Evolutionary conservation across 306 rosid genomes (phyloP), one percentile per base, ranked within the genome.

Genomic region (Vigna mungo): DNA sequence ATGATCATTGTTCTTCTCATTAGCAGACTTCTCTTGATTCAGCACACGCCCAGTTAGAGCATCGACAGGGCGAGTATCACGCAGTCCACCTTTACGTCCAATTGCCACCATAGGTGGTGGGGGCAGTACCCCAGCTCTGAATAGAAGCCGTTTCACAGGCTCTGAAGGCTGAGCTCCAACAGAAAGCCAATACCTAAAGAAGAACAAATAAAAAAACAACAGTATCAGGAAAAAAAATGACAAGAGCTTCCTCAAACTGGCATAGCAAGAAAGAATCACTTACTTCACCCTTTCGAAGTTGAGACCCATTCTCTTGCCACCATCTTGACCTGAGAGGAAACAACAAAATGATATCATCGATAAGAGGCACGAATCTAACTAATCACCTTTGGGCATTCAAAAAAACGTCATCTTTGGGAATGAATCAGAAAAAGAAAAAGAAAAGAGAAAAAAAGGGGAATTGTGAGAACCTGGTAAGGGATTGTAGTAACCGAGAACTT

Each of bases 101-200:
- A 92, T 89, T 43, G 92, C 97, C 84, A 89, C 80, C 94, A 88
- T 90, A 11, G 97, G 96, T 1, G 98, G 96, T 4, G 98, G 98
- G 2, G 96, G 96, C 46, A 94, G 78, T 60, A 92, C 0, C 62
- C 98, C 97, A 30, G 97, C 85, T 48, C 97, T 78, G 82, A 92
- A 92, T 27, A 92, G 90, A 78, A 94, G 72, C n/a, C 95, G 91
- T 83, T 92, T 91, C 63, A 92, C 88, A 0, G 98, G 96, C 14
- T 92, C 92, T 1, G 98, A 94, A 37, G 98, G 97, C 79, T 94
- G 97, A 79, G 98, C 98, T 49, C 98, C 97, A 77, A 94, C 95
- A 58, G 97, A 94, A 15, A 94, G 86, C 98, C 98, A 94, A 80
- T 94, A 94, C 88, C 98, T 94, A 71, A 68, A 65, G 27, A 74